phyloP scores from a whole-genome alignment of 345 rosid genomes.

The Linum trigynum region DNA sequence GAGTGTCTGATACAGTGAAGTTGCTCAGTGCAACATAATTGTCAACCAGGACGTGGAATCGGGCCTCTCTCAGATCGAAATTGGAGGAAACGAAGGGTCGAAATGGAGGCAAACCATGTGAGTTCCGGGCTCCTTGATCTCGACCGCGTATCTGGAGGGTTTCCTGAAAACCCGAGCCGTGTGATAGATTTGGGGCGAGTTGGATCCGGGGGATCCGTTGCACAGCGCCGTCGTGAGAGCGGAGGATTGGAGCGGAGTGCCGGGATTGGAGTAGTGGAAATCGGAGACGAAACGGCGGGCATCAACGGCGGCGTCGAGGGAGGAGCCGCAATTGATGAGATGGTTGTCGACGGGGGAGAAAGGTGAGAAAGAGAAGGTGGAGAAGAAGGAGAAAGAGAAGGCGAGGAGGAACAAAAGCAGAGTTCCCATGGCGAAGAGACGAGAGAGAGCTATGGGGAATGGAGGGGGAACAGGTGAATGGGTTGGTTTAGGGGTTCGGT shows the following conservation, averaged over 20 bases:
- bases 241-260: slow-evolving; percentile 27
- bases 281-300: slow-evolving; percentile 58
- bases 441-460: slow-evolving; percentile 13
- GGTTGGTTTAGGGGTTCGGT: too few species aligned
- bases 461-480: background rate
- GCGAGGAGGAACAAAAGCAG: slow-evolving; percentile 6
- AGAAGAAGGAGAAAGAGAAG: slow-evolving; percentile 14
- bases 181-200: slow-evolving; percentile 41
- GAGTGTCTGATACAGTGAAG: slow-evolving; percentile 38
- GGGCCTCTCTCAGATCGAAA: slow-evolving; percentile 29
- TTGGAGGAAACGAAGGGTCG: slow-evolving; percentile 35
- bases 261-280: slow-evolving; percentile 18
- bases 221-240: slow-evolving; percentile 25
- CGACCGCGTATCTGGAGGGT: slow-evolving; percentile 55
- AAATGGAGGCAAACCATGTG: slow-evolving; percentile 79
- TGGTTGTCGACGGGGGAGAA: slow-evolving; percentile 49
- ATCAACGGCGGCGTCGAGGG: slow-evolving; percentile 41
- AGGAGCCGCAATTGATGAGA: slow-evolving; percentile 66
- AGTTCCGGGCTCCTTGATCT: slow-evolving; percentile 49
- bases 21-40: slow-evolving; percentile 58
- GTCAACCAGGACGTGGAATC: slow-evolving; percentile 69
- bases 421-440: slow-evolving; percentile 4
- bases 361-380: slow-evolving; percentile 9
- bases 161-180: slow-evolving; percentile 56
- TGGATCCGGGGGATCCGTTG: slow-evolving; percentile 20